phyloP scores from a whole-genome alignment of 345 rosid species.

The Salix viminalis region DNA sequence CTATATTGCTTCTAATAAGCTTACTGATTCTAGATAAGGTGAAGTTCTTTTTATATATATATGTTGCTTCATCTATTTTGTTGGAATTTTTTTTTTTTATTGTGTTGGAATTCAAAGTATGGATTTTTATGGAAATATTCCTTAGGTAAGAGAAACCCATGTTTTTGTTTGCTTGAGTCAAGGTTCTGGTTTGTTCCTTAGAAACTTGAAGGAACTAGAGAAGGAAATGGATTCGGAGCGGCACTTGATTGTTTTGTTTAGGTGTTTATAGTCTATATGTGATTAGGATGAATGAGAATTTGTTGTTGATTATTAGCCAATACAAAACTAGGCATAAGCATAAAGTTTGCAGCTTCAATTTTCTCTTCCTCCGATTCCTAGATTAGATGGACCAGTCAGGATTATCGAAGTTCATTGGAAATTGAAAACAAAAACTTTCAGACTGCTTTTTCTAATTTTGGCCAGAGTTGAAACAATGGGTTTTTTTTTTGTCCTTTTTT shows the following conservation, averaged over 20 bases:
- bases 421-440: neutral
- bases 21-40: constrained; percentile 3
- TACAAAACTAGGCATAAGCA: neutral
- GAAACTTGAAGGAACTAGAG: neutral
- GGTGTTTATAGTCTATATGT: neutral
- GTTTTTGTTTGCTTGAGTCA: neutral
- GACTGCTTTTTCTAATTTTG: no score
- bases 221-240: neutral
- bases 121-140: no score
- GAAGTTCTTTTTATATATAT: neutral
- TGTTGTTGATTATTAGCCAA: neutral
- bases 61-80: neutral
- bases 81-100: neutral
- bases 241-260: neutral
- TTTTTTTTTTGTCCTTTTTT: no score
- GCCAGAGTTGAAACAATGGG: no score
- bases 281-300: neutral
- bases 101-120: neutral
- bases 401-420: neutral
- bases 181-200: neutral
- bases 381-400: neutral
- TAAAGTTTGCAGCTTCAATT: neutral
- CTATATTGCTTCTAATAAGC: neutral
- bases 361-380: no score
- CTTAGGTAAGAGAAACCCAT: no score